A percentile compares a stretch with the other conserved stretches of the same genome.
These are phyloP conservation scores for Tylopilus felleus DNA, from an alignment of 768 basidiomycete species.

Conservation along the genomic window DNA sequence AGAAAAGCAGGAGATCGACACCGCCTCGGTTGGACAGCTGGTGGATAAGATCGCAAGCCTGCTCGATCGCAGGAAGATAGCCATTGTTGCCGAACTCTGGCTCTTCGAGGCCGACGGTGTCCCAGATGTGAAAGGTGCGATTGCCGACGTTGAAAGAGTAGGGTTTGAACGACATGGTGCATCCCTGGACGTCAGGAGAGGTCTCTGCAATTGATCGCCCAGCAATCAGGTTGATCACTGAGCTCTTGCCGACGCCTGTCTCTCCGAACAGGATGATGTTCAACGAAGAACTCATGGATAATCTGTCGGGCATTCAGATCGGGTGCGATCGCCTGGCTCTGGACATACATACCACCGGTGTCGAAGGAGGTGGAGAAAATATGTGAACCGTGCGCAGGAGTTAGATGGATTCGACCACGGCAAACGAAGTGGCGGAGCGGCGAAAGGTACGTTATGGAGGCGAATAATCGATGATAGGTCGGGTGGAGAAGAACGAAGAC, in stretches of 20 bases:
- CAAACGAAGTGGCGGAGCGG: background rate
- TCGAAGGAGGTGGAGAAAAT: background rate
- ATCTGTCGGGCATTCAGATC: slow-evolving; percentile 20
- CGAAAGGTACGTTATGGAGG: background rate
- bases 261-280: slow-evolving; percentile 47
- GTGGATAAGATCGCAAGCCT: slow-evolving; percentile 33
- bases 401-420: background rate
- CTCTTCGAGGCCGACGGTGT: slow-evolving; percentile 37
- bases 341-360: slow-evolving; percentile 7
- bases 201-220: slow-evolving; percentile 21
- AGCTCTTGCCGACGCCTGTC: slow-evolving; percentile 37
- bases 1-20: slow-evolving; percentile 40
- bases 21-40: slow-evolving; percentile 31
- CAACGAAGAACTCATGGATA: slow-evolving; percentile 18
- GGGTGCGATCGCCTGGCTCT: slow-evolving; percentile 2
- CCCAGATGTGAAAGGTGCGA: slow-evolving; percentile 27
- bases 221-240: slow-evolving; percentile 33
- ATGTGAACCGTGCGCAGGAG: background rate
- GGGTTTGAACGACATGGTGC: slow-evolving; percentile 34
- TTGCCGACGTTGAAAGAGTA: slow-evolving; percentile 25
- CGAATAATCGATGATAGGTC: background rate
- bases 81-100: slow-evolving; percentile 24
- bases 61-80: slow-evolving; percentile 29
- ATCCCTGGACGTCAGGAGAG: slow-evolving; percentile 32
- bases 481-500: background rate